Evolutionary conservation across 345 rosid genomes (phyloP).

Genomic region (Turnera subulata): DNA sequence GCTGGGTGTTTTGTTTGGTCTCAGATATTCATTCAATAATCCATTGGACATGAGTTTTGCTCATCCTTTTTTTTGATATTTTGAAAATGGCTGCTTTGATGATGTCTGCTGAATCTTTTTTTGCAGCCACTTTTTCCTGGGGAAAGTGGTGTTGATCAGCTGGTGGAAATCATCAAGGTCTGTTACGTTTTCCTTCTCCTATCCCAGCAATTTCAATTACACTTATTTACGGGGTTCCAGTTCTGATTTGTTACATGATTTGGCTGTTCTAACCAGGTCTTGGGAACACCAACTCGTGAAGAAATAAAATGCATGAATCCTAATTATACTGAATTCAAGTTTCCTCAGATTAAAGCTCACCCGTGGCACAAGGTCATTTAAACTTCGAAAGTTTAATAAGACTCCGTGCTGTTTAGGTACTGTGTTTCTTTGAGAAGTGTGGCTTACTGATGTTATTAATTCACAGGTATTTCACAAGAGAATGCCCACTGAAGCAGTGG

Average conservation of each 20-base stretch:
- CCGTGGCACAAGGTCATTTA: constrained; percentile 93
- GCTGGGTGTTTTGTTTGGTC: too few species aligned
- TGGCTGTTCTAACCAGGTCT: constrained; percentile 41
- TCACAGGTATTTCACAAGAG: constrained; percentile 24
- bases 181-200: constrained; percentile 1
- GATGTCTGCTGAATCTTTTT: constrained; percentile 11
- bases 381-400: background rate
- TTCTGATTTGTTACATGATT: background rate
- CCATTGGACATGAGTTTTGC: too few species aligned
- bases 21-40: too few species aligned
- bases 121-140: constrained; percentile 95
- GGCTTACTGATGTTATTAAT: background rate
- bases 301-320: constrained; percentile 99
- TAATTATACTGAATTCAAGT: constrained; percentile 89
- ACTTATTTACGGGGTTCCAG: background rate
- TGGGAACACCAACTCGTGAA: constrained; percentile 96
- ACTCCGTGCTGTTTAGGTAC: background rate
- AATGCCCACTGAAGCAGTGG: constrained; percentile 23
- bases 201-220: background rate
- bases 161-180: constrained; percentile 97
- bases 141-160: constrained; percentile 94
- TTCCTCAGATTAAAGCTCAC: constrained; percentile 98
- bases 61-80: too few species aligned
- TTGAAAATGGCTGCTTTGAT: background rate
- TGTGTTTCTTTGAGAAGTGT: too few species aligned